Percentiles rank a stretch among this genome's conserved stretches.
Evolutionary conservation across 2,329 filamentous ascomycete genomes (phyloP).

Genomic region (Passalora sequoiae): DNA sequence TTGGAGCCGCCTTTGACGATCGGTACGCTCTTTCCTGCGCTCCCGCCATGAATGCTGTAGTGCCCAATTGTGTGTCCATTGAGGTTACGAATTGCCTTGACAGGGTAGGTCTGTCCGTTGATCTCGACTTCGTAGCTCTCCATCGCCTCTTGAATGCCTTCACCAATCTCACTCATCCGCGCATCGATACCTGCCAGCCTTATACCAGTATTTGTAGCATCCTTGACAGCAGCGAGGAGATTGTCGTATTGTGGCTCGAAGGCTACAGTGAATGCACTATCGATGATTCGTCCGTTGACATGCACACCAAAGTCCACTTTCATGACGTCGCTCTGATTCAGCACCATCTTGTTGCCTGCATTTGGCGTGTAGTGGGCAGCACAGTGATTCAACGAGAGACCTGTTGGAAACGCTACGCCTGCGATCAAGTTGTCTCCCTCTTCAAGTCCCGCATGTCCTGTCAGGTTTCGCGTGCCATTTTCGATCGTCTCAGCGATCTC

Average conservation of each 20-base stretch:
- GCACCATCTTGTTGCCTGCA: constrained; percentile 59
- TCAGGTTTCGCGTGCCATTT: constrained; percentile 49
- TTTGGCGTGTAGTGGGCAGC: constrained; percentile 56
- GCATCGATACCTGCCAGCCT: constrained; percentile 53
- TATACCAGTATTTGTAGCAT: constrained; percentile 62
- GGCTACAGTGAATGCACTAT: constrained; percentile 73
- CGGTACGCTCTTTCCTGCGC: constrained; percentile 51
- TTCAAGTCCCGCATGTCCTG: constrained; percentile 49
- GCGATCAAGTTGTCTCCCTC: constrained; percentile 48
- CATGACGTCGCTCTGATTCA: constrained; percentile 71
- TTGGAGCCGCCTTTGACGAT: constrained; percentile 49
- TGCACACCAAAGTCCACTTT: constrained; percentile 81
- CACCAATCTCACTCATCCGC: constrained; percentile 51
- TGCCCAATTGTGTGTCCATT: constrained; percentile 53
- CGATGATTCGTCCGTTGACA: constrained; percentile 72
- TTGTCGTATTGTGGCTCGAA: constrained; percentile 73
- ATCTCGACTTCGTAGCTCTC: constrained; percentile 58
- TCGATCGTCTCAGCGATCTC: constrained; percentile 52
- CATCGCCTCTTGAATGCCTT: constrained; percentile 57
- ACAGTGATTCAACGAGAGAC: constrained; percentile 50
- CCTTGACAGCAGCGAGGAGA: constrained; percentile 66
- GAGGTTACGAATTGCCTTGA: constrained; percentile 53
- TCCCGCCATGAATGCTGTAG: constrained; percentile 52
- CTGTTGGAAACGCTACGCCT: constrained; percentile 54
- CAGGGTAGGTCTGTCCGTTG: constrained; percentile 47